Evolutionary conservation across 345 rosid genomes (phyloP).

Genomic region (Theobroma cacao): DNA sequence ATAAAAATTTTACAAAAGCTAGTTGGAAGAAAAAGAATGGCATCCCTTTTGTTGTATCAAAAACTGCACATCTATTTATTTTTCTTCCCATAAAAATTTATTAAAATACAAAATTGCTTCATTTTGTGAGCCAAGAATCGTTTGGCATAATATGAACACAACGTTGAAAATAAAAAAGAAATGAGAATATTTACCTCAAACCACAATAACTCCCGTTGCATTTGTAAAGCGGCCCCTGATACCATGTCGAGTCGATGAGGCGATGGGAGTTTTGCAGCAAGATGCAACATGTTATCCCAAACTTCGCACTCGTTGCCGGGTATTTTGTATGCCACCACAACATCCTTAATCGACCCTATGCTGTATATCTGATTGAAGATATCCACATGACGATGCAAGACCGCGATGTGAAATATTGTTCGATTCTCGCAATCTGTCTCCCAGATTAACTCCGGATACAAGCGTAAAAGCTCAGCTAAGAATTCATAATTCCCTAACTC

Average conservation of each 20-base stretch:
- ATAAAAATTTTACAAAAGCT: too few relatives aligned
- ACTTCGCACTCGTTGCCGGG: too few relatives aligned
- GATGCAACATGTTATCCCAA: constrained; percentile 18
- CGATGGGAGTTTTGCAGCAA: constrained; percentile 15
- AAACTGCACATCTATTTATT: too few relatives aligned
- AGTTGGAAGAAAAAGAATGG: too few relatives aligned
- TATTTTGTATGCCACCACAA: background rate
- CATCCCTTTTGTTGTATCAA: too few relatives aligned
- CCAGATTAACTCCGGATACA: constrained; percentile 16
- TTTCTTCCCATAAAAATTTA: too few relatives aligned
- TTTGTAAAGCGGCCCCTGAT: constrained; percentile 25
- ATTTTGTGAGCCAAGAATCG: too few relatives aligned
- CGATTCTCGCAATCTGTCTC: background rate
- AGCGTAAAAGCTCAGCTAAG: background rate
- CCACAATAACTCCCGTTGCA: constrained; percentile 18
- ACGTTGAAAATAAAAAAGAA: too few relatives aligned
- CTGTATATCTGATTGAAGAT: constrained; percentile 20
- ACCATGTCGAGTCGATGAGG: constrained; percentile 1
- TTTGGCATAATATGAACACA: too few relatives aligned
- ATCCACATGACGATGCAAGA: constrained; percentile 18
- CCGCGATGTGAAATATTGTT: constrained; percentile 29
- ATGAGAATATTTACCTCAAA: constrained; percentile 18
- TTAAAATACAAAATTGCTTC: too few relatives aligned
- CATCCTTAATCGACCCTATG: constrained; percentile 16
- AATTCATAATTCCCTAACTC: background rate